Conservation (phyloP, 2,329 filamentous ascomycete genomes). For the Stemphylium lycopersici region DNA sequence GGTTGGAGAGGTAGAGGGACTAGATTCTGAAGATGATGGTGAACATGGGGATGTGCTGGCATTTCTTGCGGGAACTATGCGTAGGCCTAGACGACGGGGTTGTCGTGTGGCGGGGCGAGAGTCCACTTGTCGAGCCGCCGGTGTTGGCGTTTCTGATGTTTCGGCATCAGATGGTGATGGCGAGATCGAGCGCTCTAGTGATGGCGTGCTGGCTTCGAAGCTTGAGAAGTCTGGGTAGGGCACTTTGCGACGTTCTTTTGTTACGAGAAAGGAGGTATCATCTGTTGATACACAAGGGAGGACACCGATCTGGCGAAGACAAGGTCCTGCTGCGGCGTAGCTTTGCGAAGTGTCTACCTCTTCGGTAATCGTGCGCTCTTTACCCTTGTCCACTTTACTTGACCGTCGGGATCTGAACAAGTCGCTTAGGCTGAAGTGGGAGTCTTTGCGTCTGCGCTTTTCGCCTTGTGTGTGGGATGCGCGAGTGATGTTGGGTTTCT, state of each 20-base stretch:
- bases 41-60: neutral
- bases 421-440: slow-evolving; percentile 1
- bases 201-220: neutral
- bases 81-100: neutral
- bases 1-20: too few species aligned
- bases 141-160: neutral
- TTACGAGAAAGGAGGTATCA: neutral
- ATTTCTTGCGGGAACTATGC: neutral
- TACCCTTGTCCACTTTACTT: slow-evolving; percentile 12
- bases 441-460: slow-evolving; percentile 9
- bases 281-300: neutral
- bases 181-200: neutral
- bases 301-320: neutral
- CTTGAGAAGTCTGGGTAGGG: slow-evolving; percentile 1
- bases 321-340: neutral
- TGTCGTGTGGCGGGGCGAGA: neutral
- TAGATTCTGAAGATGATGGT: neutral
- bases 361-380: neutral
- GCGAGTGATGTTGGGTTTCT: neutral
- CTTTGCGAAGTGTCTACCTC: neutral
- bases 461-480: neutral
- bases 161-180: neutral
- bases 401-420: neutral
- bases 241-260: neutral
- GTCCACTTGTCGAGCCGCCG: neutral